Percentiles rank a stretch among this genome's conserved stretches.
phyloP scores from a whole-genome alignment of 495 filamentous ascomycete genomes.

The Neurospora sp. region DNA sequence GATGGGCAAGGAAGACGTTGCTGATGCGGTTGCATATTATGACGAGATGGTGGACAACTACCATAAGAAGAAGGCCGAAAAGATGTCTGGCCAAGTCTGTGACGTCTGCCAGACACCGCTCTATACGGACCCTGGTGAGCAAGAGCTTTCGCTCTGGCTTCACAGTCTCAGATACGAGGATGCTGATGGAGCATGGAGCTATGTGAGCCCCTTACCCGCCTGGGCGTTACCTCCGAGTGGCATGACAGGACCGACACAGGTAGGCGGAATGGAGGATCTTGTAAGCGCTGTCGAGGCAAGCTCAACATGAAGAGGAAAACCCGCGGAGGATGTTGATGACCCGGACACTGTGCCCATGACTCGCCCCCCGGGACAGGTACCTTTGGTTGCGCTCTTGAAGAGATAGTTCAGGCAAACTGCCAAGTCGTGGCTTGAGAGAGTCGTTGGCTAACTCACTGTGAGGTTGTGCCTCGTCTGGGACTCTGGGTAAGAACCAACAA shows the following conservation, averaged over 20 bases:
- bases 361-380: not conserved
- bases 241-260: slow-evolving; percentile 46
- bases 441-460: not conserved
- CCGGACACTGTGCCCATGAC: not conserved
- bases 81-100: slow-evolving; percentile 78
- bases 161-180: slow-evolving; percentile 86
- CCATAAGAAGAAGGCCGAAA: slow-evolving; percentile 77
- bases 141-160: slow-evolving; percentile 88
- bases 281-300: slow-evolving; percentile 33
- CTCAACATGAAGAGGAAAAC: not conserved
- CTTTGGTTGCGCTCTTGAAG: not conserved
- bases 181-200: slow-evolving; percentile 69
- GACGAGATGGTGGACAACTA: slow-evolving; percentile 85
- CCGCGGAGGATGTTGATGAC: not conserved
- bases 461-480: not conserved
- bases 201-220: slow-evolving; percentile 69
- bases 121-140: slow-evolving; percentile 80
- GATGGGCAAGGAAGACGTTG: slow-evolving; percentile 92
- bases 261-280: slow-evolving; percentile 44
- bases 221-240: slow-evolving; percentile 78
- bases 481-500: not conserved
- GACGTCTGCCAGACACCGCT: slow-evolving; percentile 74
- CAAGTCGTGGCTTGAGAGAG: not conserved
- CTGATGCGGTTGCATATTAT: slow-evolving; percentile 86
- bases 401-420: not conserved